Evolutionary conservation across 2,329 filamentous ascomycete genomes (phyloP).

Genomic region (Phyllosticta citriasiana): DNA sequence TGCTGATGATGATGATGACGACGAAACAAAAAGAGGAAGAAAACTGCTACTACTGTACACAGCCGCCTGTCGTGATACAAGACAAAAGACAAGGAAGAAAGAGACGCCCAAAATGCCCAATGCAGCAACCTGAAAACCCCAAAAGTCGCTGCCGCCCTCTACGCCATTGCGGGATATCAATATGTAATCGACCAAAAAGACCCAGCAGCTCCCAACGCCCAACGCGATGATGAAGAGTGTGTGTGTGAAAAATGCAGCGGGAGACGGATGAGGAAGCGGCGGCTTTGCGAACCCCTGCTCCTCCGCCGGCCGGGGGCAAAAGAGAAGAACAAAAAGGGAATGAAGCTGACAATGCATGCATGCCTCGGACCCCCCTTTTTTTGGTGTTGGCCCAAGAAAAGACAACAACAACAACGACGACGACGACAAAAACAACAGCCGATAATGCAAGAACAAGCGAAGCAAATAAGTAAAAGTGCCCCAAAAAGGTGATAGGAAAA

Average conservation of each 20-base stretch:
- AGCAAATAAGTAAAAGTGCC: neutral
- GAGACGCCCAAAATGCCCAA: neutral
- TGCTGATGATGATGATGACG: neutral
- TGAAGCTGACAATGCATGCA: constrained; percentile 2
- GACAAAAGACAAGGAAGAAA: neutral
- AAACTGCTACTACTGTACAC: neutral
- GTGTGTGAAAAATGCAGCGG: neutral
- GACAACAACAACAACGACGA: no score
- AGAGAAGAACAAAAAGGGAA: neutral
- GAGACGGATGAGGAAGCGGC: neutral
- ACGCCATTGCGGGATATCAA: constrained; percentile 9
- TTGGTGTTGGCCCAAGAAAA: constrained; percentile 1
- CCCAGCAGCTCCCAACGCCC: neutral
- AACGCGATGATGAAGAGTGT: neutral
- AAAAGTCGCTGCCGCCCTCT: constrained; percentile 4
- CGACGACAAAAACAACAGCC: no score
- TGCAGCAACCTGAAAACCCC: neutral
- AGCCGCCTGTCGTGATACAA: neutral
- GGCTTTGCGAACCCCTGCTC: no score
- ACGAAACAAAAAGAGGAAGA: neutral
- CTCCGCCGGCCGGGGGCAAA: neutral
- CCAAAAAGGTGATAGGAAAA: neutral
- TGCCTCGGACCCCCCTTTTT: constrained; percentile 3
- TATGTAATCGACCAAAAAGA: neutral
- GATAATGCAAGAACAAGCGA: neutral